These are phyloP conservation scores for Verticillium nonalfalfae DNA, from an alignment of 2,329 filamentous ascomycete genomes.

Conservation along the genomic window DNA sequence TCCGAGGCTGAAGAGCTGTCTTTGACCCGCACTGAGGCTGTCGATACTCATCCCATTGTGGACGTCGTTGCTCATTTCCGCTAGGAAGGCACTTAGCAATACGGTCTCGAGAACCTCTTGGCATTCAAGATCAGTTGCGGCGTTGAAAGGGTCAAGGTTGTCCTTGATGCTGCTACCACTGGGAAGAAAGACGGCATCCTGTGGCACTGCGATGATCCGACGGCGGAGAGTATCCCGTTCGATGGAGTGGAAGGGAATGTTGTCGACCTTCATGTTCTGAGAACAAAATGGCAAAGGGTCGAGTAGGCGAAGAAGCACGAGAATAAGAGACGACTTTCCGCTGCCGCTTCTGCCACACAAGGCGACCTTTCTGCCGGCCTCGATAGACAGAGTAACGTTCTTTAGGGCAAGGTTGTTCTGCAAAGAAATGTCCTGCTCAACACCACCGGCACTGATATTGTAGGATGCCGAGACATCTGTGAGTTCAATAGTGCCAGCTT, in stretches of 20 bases:
- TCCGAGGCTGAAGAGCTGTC: constrained; percentile 54
- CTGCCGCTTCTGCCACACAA: constrained; percentile 19
- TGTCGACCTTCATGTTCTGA: constrained; percentile 29
- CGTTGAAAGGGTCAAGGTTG: constrained; percentile 28
- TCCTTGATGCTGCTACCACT: constrained; percentile 25
- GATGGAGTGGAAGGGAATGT: constrained; percentile 23
- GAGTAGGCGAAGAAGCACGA: constrained; percentile 24
- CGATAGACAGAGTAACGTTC: constrained; percentile 8
- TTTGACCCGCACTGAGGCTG: constrained; percentile 46
- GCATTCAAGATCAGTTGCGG: constrained; percentile 18
- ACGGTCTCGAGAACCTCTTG: constrained; percentile 19
- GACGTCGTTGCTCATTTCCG: constrained; percentile 16
- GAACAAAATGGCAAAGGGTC: constrained; percentile 17
- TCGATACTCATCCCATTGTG: constrained; percentile 29
- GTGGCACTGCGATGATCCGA: constrained; percentile 37
- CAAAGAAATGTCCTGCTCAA: background rate
- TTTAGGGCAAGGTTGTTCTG: constrained; percentile 2
- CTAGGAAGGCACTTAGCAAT: constrained; percentile 19
- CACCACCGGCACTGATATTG: background rate
- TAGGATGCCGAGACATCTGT: constrained; percentile 12
- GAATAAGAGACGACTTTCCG: constrained; percentile 27
- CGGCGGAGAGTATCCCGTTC: constrained; percentile 29
- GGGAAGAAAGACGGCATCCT: constrained; percentile 39
- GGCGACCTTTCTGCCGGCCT: constrained; percentile 13
- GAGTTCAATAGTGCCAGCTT: constrained; percentile 10